phyloP scores from a whole-genome alignment of 768 basidiomycete species.

The Leccinellum albellum region DNA sequence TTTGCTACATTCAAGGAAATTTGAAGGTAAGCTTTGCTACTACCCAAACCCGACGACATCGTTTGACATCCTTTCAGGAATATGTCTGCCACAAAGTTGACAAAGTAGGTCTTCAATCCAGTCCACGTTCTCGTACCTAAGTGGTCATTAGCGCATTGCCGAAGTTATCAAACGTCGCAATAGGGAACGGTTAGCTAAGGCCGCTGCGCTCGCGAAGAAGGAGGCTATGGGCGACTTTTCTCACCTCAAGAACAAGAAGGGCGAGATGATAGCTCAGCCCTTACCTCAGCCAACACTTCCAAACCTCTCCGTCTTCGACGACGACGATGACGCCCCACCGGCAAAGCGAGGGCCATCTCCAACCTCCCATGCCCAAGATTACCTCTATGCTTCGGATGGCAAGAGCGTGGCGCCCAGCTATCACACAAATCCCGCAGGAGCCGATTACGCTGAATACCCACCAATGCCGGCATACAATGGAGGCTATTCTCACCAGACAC shows the following conservation, averaged over 20 bases:
- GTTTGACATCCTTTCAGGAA: conserved; percentile 49
- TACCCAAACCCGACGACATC: not conserved
- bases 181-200: conserved; percentile 78
- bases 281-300: conserved; percentile 94
- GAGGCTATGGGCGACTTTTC: conserved; percentile 89
- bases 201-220: conserved; percentile 79
- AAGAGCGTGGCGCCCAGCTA: conserved; percentile 38
- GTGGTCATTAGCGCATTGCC: conserved; percentile 68
- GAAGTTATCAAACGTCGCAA: conserved; percentile 90
- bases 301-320: conserved; percentile 83
- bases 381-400: conserved; percentile 51
- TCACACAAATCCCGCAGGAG: conserved; percentile 39
- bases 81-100: conserved; percentile 99
- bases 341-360: conserved; percentile 55
- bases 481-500: conserved; percentile 57
- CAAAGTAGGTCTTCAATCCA: conserved; percentile 55
- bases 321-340: conserved; percentile 50
- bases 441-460: conserved; percentile 46
- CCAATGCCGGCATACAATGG: conserved; percentile 74
- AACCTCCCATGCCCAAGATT: conserved; percentile 52
- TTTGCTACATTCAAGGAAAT: conserved; percentile 95
- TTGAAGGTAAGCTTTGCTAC: conserved; percentile 61
- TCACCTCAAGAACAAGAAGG: conserved; percentile 91
- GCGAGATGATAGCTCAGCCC: conserved; percentile 72
- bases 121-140: conserved; percentile 11